Base-by-base conservation (phyloP, 2,329 filamentous ascomycete species). In the Exophiala xenobiotica region DNA sequence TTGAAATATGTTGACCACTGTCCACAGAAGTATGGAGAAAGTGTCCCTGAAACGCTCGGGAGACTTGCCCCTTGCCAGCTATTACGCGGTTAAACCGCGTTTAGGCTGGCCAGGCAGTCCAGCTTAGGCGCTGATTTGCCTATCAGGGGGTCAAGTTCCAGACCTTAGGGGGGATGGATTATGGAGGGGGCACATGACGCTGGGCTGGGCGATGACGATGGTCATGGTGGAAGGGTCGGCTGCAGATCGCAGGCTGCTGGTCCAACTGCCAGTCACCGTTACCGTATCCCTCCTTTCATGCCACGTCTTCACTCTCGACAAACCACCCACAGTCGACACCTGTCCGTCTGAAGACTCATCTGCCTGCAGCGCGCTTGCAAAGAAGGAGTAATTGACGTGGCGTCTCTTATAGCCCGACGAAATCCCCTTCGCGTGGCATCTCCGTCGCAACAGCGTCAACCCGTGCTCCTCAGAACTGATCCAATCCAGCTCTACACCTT, bases 301-400 rank as follows among this genome's bases (percentile, higher is more conserved):
- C 52, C 52, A 54, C 52, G 47, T 54, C 38, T 46, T 27, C 27
- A 18, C 20, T 35, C 27, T 23, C 22, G 16, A 18, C 22, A 37
- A 55, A 29, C 44, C 49, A 51, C 40, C 49, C 45, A 49, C 44
- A 49, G 20, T 29, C 29, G n/a, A 18, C 40, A 45, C 23, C 39
- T 55, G 44, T 55, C 48, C 46, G 45, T 39, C 16, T 27, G 33
- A 51, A 45, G 31, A 20, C 26, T 46, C 41, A 45, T 40, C 39
- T 46, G 35, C 24, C 44, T 40, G 31, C 22, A 24, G 33, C 37
- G 31, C 31, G 31, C 18, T 35, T n/a, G 37, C 26, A 45, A 35
- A 46, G 27, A 16, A 41, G 35, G 26, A 16, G 24, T 24, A 39
- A 7, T 16, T 18, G 19, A 44, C 40, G 24, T 46, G 33, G 41